Base-by-base conservation (phyloP, 176 grass and related monocot genomes). In the Zea mays region DNA sequence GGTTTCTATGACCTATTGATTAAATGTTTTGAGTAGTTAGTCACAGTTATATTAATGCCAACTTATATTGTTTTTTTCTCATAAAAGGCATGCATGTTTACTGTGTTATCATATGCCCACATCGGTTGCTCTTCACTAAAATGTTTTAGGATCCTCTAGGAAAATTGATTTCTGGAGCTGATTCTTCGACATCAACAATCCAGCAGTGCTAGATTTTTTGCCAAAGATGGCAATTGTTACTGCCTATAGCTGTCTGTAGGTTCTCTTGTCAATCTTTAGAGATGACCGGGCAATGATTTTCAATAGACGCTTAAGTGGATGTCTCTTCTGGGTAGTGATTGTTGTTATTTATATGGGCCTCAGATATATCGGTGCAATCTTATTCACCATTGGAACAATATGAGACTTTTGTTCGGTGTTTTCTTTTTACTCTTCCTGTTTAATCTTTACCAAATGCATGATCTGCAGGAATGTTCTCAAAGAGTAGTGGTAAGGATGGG, bases 391-490 rank as follows among this genome's bases (percentile, higher is more conserved):
- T 68, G n/a, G 55, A 57, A n/a, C 40, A 41, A 64, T 69, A 71
- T 67, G 45, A 71, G 62, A 8, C 8, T 58, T 80, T 6, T 4
- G 37, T 45, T 52, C 4, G 46, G 15, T 45, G 27, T 84, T 80
- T 72, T 75, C 10, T 17, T 73, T 27, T n/a, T 67, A 69, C 38
- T 7, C 68, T 27, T 57, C 2, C 41, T 35, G 36, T 11, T 66
- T 46, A 74, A 67, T 11, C 10, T 62, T 38, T 36, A 71, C 67
- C 14, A 33, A 78, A 50, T 74, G 54, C 42, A 21, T 79, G 21
- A 59, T 82, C 16, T 83, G 71, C 78, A 92, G 93, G 84, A 41
- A 67, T 92, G 38, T 85, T 83, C 79, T 86, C 86, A 66, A 85
- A 75, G 86, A 82, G 73, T 48, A 48, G 82, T 41, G 73, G 81